A percentile compares a stretch with the other conserved stretches of the same genome.
These are phyloP conservation scores for Phascolomyces articulosus DNA, from an alignment of 371 early-diverging fungal species.

Conservation along the genomic window DNA sequence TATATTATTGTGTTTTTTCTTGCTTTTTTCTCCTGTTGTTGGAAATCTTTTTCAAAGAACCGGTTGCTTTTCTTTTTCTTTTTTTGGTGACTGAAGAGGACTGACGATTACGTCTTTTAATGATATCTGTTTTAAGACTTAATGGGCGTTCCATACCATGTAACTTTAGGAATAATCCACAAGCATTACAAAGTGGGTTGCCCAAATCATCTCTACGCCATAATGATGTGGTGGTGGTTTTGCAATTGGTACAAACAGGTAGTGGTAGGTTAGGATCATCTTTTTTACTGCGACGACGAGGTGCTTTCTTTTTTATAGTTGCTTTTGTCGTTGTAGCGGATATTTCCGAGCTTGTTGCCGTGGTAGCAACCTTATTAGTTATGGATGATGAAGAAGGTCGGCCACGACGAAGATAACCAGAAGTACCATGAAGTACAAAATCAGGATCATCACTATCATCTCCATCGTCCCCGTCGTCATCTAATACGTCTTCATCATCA, in stretches of 20 bases:
- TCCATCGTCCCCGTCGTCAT: too few species aligned
- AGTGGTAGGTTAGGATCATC: background rate
- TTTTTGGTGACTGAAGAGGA: slow-evolving; percentile 2
- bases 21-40: background rate
- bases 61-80: background rate
- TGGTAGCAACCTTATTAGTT: too few species aligned
- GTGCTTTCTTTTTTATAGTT: background rate
- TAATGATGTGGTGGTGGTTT: slow-evolving; percentile 89
- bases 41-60: background rate
- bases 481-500: background rate
- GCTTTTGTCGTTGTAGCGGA: background rate
- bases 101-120: slow-evolving; percentile 75
- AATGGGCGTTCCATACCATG: slow-evolving; percentile 87
- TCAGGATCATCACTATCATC: slow-evolving; percentile 8
- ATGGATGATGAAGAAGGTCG: too few species aligned
- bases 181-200: slow-evolving; percentile 67
- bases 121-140: slow-evolving; percentile 81
- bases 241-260: slow-evolving; percentile 86
- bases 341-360: background rate
- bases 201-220: slow-evolving; percentile 92
- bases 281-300: background rate
- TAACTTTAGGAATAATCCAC: slow-evolving; percentile 76
- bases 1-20: background rate
- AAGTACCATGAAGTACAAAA: background rate
- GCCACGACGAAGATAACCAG: too few species aligned